Conservation (phyloP, 2,329 filamentous ascomycete species). For the Trichoderma koningiopsis region DNA sequence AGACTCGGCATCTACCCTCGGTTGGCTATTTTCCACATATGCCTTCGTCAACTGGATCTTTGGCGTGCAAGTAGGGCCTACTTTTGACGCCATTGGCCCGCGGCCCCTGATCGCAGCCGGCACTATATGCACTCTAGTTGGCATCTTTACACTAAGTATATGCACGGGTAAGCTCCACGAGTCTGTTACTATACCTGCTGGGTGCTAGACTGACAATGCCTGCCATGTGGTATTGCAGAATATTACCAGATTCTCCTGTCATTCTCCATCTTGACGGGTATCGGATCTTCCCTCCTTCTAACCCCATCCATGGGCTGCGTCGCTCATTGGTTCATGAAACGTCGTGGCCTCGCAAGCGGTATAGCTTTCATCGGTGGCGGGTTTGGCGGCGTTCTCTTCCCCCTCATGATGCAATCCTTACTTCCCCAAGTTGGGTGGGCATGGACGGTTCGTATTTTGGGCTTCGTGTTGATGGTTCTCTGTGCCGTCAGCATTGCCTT, state of each 20-base stretch:
- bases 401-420: conserved; percentile 49
- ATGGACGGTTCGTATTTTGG: conserved; percentile 54
- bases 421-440: conserved; percentile 52
- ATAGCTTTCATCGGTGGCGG: conserved; percentile 74
- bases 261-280: conserved; percentile 72
- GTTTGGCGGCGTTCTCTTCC: conserved; percentile 68
- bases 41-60: neutral
- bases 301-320: conserved; percentile 67
- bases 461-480: conserved; percentile 52
- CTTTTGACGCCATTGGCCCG: neutral
- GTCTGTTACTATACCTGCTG: neutral
- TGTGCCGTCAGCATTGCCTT: conserved; percentile 51
- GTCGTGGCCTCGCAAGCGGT: conserved; percentile 77
- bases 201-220: neutral
- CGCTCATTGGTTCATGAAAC: conserved; percentile 71
- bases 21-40: neutral
- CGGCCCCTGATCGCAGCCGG: neutral
- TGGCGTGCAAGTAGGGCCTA: neutral
- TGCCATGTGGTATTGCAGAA: conserved; percentile 11
- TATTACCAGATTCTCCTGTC: conserved; percentile 83
- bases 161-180: neutral
- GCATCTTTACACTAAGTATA: neutral
- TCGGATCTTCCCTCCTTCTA: conserved; percentile 75
- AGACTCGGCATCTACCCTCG: neutral
- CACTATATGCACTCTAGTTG: neutral